Percentiles rank a stretch among this genome's conserved stretches.
phyloP scores from a whole-genome alignment of 1,284 basidiomycete genomes.

The Fomitopsis betulina region DNA sequence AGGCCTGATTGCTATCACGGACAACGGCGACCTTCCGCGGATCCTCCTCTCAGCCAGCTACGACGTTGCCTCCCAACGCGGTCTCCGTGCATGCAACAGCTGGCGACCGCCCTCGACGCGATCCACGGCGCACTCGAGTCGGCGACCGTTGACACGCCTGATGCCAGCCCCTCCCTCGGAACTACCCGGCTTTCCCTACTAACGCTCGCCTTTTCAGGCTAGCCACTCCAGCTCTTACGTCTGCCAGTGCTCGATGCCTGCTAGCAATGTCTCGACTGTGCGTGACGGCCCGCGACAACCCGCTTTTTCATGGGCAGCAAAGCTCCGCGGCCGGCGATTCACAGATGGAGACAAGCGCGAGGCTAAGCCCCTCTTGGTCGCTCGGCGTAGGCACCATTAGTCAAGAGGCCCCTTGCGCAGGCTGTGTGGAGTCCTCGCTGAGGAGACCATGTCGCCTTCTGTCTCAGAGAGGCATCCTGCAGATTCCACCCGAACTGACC shows the following conservation, averaged over 20 bases:
- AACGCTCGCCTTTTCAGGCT: neutral
- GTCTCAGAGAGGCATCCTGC: neutral
- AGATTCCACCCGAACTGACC: neutral
- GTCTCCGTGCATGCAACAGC: neutral
- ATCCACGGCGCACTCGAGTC: neutral
- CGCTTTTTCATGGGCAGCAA: neutral
- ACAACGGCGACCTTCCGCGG: constrained; percentile 1
- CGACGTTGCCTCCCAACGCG: neutral
- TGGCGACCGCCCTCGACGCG: neutral
- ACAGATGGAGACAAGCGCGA: neutral
- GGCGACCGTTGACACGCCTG: neutral
- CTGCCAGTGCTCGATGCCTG: neutral
- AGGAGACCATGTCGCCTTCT: neutral
- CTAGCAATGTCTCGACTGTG: neutral
- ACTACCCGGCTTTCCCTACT: neutral
- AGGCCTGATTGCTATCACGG: neutral
- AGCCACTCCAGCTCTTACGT: neutral
- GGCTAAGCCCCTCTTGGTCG: neutral
- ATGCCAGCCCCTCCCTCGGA: neutral
- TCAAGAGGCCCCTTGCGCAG: neutral
- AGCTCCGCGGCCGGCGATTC: neutral
- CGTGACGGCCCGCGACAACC: neutral
- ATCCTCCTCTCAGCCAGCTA: neutral
- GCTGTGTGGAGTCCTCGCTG: neutral
- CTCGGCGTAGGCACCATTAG: neutral